Base-by-base conservation (phyloP, 23 red algal genomes). In the Porphyridium purpureum region DNA sequence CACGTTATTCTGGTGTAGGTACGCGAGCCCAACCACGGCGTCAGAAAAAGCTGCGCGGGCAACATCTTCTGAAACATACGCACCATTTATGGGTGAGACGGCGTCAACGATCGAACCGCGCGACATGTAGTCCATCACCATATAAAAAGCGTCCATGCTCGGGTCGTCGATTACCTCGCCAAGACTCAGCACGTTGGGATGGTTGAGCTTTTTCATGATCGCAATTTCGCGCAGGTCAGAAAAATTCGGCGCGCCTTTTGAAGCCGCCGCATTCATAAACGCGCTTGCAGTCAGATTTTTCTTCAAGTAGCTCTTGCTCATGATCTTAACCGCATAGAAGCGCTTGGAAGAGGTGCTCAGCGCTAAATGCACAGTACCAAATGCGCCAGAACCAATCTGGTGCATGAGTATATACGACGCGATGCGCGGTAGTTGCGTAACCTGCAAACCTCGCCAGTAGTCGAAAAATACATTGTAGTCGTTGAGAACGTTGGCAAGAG, bases 121-220 rank as follows among this genome's bases (percentile, higher is more conserved):
- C 14, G 72, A 67, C 69, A 81, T 81, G 61, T 93, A 93, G 54
- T 93, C 80, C 2, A 85, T 66, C 5, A 85, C 62, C 11, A 85
- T 35, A 32, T 54, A 44, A 11, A 44, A 44, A 11, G 11, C 17
- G 38, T 44, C 11, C 55, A 32, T 73, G 74, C 4, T 64, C 1
- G 25, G 28, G 30, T 93, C 84, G 17, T 66, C 49, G 28, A 81
- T 54, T 11, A 93, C 54, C 22, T 79, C 84, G 5, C 64, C 34
- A 31, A 75, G 73, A 7, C 24, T 51, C 54, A 93, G 68, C 36
- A 93, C 70, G 64, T 93, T 79, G 31, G 84, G 84, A 35, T 93
- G 84, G 27, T 81, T 64, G 21, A 93, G 60, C 21, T 44, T 44
- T 44, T 44, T 44, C 38, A 44, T 11, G 17, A 44, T 44, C 38